Evolutionary conservation across 805 yeast genomes (phyloP).

Genomic region (Hermanozyma aechmeae): DNA sequence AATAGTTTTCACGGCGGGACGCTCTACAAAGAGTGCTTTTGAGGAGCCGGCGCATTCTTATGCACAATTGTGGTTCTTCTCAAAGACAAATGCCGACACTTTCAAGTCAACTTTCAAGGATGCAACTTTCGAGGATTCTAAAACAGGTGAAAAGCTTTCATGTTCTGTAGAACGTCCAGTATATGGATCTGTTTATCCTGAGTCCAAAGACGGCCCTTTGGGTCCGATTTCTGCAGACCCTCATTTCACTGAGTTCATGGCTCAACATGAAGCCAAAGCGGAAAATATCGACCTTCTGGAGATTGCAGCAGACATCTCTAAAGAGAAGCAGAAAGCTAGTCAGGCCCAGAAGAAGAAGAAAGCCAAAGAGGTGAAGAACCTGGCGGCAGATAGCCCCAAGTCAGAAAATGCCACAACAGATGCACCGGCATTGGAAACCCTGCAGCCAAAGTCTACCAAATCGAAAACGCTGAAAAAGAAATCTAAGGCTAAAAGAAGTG

Average conservation of each 20-base stretch:
- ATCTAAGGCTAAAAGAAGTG: no score
- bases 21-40: no score
- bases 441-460: no score
- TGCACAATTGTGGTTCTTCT: conserved; percentile 9
- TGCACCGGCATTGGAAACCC: no score
- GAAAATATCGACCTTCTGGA: no score
- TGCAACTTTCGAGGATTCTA: conserved; percentile 16
- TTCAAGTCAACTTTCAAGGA: conserved; percentile 6
- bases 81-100: conserved; percentile 2
- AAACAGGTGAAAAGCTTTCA: conserved; percentile 15
- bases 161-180: conserved; percentile 7
- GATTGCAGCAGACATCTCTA: no score
- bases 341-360: neutral
- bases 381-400: neutral
- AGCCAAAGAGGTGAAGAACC: no score
- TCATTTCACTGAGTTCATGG: neutral
- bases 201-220: conserved; percentile 12
- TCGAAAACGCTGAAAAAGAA: no score
- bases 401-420: neutral
- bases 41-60: conserved; percentile 12
- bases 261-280: neutral
- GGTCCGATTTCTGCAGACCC: neutral
- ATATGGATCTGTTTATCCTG: conserved; percentile 5
- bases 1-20: no score
- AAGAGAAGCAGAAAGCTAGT: neutral